These are phyloP conservation scores for Acmispon strigosus DNA, from an alignment of 306 rosid species.

Conservation along the genomic window DNA sequence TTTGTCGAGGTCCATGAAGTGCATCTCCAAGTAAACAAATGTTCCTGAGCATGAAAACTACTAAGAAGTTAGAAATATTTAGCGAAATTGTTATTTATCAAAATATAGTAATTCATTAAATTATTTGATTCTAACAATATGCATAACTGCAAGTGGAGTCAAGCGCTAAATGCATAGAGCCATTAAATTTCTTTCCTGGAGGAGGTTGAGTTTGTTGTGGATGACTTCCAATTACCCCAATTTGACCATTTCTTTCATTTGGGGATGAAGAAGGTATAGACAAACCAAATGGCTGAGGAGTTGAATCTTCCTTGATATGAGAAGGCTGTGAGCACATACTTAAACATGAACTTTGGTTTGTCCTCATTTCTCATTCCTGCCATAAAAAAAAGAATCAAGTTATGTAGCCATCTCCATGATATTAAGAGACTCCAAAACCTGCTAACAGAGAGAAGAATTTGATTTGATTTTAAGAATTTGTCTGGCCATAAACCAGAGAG, in stretches of 20 bases:
- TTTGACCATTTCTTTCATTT: conserved; percentile 67
- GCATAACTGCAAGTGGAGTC: too few species aligned
- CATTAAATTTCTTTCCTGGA: conserved; percentile 50
- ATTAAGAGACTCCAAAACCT: conserved; percentile 1
- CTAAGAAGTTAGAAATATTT: too few species aligned
- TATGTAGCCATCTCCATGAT: conserved; percentile 13
- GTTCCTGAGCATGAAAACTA: too few species aligned
- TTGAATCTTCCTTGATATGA: conserved; percentile 68
- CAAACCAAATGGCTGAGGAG: conserved; percentile 67
- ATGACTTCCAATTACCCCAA: conserved; percentile 59
- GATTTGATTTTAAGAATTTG: too few species aligned
- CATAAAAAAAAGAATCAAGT: conserved; percentile 25
- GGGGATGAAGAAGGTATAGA: conserved; percentile 54
- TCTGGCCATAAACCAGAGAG: conserved; percentile 12
- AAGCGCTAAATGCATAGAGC: conserved; percentile 45
- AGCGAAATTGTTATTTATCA: too few species aligned
- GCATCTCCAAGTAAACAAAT: too few species aligned
- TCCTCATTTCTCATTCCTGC: conserved; percentile 78
- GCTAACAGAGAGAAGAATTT: neutral
- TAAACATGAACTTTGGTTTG: conserved; percentile 57
- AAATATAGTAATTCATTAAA: too few species aligned
- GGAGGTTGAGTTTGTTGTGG: conserved; percentile 53
- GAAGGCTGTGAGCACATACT: conserved; percentile 64
- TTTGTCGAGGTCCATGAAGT: too few species aligned
- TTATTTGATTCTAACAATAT: too few species aligned